Evolutionary conservation across 2,329 filamentous ascomycete genomes (phyloP), one percentile per base, ranked within the genome.

Genomic region (Aureobasidium namibiae): DNA sequence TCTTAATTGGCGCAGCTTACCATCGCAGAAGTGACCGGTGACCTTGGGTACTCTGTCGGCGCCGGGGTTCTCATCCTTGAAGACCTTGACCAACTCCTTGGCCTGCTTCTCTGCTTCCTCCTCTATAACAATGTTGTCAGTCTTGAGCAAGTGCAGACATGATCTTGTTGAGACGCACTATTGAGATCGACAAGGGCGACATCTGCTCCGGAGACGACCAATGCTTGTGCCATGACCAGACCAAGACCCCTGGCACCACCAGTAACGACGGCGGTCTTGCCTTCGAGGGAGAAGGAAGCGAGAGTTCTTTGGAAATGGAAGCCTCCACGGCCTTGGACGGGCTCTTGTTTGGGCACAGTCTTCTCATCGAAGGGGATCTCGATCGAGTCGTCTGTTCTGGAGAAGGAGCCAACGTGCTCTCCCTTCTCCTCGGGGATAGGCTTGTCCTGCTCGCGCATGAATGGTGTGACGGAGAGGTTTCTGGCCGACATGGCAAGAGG

Each of bases 101-200:
- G 90, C 90, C 70, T 94, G 89, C 67, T 84, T 84, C 69, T 87
- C 80, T 10, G 89, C 92, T 74, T 96, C 90, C 41, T 92, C 88
- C 78, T 89, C 89, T 92, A 67, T 54, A 14, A 26, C 34, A 9
- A 33, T 41, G 33, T 14, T 31, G 29, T 60, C 31, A 52, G 50
- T 44, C 21, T 31, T 23, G 42, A 18, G 21, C 8, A n/a, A 8
- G 21, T 48, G 16, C 8, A 41, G 31, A 26, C 9, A 21, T 18
- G 24, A 8, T 33, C 7, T 3, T 23, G 26, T 10, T 45, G 21
- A 21, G 50, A 80, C 84, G 65, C 74, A 92, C 89, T 88, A 76
- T 97, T 96, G 77, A 96, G 79, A 72, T 97, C 92, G 41, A 96
- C 90, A 73, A 97, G 89, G 42, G 92, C 92, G 63, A 96, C 80